Percentiles rank a stretch among this genome's conserved stretches.
phyloP scores from a whole-genome alignment of 164 flowering plant genomes.

The Macadamia integrifolia region DNA sequence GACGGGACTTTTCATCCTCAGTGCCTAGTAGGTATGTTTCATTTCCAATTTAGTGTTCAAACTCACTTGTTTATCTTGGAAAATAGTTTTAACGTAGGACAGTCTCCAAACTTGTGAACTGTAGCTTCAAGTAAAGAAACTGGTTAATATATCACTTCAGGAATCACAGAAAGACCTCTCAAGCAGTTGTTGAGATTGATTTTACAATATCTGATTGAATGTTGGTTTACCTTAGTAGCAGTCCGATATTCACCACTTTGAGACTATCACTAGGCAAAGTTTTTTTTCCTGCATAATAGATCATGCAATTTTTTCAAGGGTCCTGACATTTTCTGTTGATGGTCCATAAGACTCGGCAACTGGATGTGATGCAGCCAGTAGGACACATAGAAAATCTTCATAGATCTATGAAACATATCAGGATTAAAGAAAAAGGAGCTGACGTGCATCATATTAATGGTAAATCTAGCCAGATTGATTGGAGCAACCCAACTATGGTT shows the following conservation, averaged over 20 bases:
- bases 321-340: neutral
- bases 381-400: too few relatives aligned
- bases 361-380: too few relatives aligned
- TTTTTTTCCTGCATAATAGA: neutral
- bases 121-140: neutral
- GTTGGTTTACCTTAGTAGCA: too few relatives aligned
- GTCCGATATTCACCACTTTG: neutral
- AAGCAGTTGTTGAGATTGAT: neutral
- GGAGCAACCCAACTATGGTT: too few relatives aligned
- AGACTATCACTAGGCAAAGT: neutral
- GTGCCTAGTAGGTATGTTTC: slow-evolving; percentile 47
- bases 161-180: neutral
- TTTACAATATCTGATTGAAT: neutral
- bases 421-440: too few relatives aligned
- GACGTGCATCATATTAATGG: too few relatives aligned
- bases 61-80: neutral
- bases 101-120: neutral
- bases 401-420: too few relatives aligned
- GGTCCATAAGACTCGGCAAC: too few relatives aligned
- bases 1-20: slow-evolving; percentile 70
- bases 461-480: too few relatives aligned
- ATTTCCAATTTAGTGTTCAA: neutral
- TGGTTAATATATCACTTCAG: neutral
- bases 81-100: neutral
- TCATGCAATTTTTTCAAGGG: neutral